These are phyloP conservation scores for Raffaelea ambrosiae DNA, from an alignment of 2,329 filamentous ascomycete species.

Conservation along the genomic window DNA sequence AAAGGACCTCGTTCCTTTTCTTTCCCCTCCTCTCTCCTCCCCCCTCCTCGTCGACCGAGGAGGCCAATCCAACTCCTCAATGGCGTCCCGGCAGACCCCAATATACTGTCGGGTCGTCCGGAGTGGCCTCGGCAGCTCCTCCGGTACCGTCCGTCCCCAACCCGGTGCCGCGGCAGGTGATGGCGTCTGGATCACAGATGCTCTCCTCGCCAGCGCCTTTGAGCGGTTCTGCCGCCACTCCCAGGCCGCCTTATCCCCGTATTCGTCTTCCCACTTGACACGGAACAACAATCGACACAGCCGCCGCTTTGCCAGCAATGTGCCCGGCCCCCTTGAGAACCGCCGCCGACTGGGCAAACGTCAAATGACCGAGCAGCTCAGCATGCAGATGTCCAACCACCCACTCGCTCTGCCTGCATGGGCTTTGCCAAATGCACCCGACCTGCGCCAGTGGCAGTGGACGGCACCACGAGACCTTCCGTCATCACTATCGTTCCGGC, in stretches of 20 bases:
- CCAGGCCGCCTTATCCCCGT: not conserved
- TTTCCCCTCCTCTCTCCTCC: not conserved
- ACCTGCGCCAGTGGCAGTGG: conserved; percentile 43
- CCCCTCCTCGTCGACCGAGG: not conserved
- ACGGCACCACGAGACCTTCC: conserved; percentile 30
- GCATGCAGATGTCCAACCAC: conserved; percentile 21
- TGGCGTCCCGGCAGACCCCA: not conserved
- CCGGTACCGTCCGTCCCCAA: conserved; percentile 27
- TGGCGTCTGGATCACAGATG: conserved; percentile 52
- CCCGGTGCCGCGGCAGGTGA: conserved; percentile 21
- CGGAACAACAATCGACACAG: not conserved
- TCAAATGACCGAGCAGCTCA: conserved; percentile 41
- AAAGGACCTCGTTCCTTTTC: not conserved
- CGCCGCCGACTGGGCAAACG: conserved; percentile 44
- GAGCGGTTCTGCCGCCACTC: conserved; percentile 29
- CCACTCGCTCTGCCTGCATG: conserved; percentile 31
- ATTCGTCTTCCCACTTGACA: not conserved
- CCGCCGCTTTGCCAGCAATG: conserved; percentile 27
- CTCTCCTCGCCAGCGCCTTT: conserved; percentile 41
- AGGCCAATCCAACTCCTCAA: not conserved
- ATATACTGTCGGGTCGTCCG: not conserved
- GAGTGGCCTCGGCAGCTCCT: conserved; percentile 32
- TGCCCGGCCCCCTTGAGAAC: conserved; percentile 46
- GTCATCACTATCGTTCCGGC: too few species aligned
- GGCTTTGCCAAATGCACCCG: conserved; percentile 35